phyloP scores from a whole-genome alignment of 129 eudicot species.

The Escallonia herrerae region DNA sequence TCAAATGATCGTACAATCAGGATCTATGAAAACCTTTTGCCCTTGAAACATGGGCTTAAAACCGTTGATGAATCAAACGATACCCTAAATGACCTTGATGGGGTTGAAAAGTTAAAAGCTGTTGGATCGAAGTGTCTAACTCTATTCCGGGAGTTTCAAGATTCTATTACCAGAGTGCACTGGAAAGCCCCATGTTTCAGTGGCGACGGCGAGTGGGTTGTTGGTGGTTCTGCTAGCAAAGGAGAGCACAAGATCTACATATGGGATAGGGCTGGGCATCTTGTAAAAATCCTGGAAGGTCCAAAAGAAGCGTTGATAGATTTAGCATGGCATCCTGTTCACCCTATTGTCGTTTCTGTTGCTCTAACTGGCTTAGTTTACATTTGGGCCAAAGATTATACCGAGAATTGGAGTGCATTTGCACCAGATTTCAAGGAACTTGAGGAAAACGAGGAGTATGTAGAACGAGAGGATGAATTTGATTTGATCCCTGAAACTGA shows the following conservation, averaged over 20 bases:
- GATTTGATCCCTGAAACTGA: constrained; percentile 83
- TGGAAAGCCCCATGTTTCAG: constrained; percentile 99
- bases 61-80: constrained; percentile 26
- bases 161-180: constrained; percentile 77
- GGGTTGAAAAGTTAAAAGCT: constrained; percentile 45
- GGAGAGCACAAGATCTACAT: constrained; percentile 97
- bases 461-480: constrained; percentile 95
- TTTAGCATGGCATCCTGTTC: constrained; percentile 96
- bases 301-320: constrained; percentile 95
- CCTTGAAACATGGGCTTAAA: constrained; percentile 45
- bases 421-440: constrained; percentile 99
- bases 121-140: constrained; percentile 55
- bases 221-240: constrained; percentile 97
- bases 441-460: constrained; percentile 97
- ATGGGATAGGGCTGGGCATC: constrained; percentile 97
- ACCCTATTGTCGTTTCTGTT: constrained; percentile 84
- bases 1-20: constrained; percentile 93
- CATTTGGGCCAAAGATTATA: constrained; percentile 96
- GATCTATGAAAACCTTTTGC: constrained; percentile 76
- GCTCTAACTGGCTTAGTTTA: constrained; percentile 85
- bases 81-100: constrained; percentile 27
- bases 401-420: constrained; percentile 99
- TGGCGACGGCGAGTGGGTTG: constrained; percentile 98
- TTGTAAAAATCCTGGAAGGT: constrained; percentile 95
- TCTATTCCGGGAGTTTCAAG: constrained; percentile 84